phyloP scores from a whole-genome alignment of 192 early-diverging fungal genomes.

The Rhizophagus prolifer region DNA sequence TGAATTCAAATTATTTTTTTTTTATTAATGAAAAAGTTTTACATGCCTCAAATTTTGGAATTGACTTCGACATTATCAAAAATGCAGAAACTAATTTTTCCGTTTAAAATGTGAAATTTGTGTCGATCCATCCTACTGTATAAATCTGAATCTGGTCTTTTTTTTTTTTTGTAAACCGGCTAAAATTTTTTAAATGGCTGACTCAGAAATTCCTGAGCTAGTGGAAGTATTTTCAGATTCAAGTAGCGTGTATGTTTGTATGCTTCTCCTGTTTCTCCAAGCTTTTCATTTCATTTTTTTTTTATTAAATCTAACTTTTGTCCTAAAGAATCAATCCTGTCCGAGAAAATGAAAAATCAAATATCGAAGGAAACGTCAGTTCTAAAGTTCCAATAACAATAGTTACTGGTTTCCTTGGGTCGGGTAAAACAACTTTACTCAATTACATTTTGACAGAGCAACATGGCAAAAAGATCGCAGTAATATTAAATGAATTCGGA shows the following conservation, averaged over 20 bases:
- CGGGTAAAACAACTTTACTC: constrained; percentile 92
- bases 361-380: background rate
- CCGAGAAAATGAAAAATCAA: background rate
- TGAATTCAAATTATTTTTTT: background rate
- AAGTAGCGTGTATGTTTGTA: background rate
- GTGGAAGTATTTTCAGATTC: background rate
- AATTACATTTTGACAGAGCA: constrained; percentile 79
- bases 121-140: no score
- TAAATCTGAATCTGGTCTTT: no score
- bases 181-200: background rate
- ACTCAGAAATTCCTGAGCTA: background rate
- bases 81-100: no score
- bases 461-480: constrained; percentile 95
- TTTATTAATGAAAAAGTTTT: background rate
- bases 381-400: constrained; percentile 49
- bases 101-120: no score
- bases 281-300: background rate
- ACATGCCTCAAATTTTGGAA: background rate
- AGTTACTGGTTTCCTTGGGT: constrained; percentile 71
- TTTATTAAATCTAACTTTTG: background rate
- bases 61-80: background rate
- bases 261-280: background rate
- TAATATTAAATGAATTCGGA: constrained; percentile 99
- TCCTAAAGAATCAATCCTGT: background rate
- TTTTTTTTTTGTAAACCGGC: no score